A percentile compares a stretch with the other conserved stretches of the same genome.
Conservation (phyloP, 345 rosid genomes). For the Eucalyptus erythrocorys region DNA sequence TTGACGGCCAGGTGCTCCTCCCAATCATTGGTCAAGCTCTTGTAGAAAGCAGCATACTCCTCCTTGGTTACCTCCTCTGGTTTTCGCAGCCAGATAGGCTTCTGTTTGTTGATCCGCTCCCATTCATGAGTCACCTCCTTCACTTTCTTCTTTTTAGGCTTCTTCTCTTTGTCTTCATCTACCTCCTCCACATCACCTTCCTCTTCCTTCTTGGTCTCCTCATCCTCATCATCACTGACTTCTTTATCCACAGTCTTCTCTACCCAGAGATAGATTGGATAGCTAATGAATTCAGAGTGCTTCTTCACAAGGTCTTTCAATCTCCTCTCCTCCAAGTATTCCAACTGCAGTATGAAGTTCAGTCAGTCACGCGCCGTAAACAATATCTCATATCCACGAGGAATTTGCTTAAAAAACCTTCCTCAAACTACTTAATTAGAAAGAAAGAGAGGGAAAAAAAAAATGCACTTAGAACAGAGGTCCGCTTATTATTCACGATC, state of each 20-base stretch:
- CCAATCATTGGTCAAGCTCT: slow-evolving; percentile 51
- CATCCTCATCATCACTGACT: slow-evolving; percentile 43
- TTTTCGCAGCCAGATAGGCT: slow-evolving; percentile 39
- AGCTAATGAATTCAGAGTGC: slow-evolving; percentile 52
- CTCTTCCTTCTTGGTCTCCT: slow-evolving; percentile 34
- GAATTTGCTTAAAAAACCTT: neutral
- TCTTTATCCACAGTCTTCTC: slow-evolving; percentile 46
- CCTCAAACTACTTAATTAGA: neutral
- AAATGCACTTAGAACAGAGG: neutral
- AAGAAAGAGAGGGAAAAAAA: neutral
- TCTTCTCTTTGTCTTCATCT: slow-evolving; percentile 35
- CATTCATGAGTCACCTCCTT: slow-evolving; percentile 46
- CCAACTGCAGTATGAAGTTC: slow-evolving; percentile 8
- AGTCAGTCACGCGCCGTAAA: neutral
- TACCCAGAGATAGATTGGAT: slow-evolving; percentile 39
- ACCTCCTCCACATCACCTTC: slow-evolving; percentile 39
- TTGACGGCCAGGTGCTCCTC: slow-evolving; percentile 44
- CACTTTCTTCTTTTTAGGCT: slow-evolving; percentile 39
- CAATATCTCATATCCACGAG: neutral
- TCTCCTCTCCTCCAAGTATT: slow-evolving; percentile 44
- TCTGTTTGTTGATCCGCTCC: slow-evolving; percentile 44
- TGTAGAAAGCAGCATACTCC: slow-evolving; percentile 43
- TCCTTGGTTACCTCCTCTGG: slow-evolving; percentile 40
- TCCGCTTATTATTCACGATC: neutral
- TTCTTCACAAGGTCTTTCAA: slow-evolving; percentile 47